phyloP scores from a whole-genome alignment of 148 eudicot species.

The Vaccinium macrocarpon region DNA sequence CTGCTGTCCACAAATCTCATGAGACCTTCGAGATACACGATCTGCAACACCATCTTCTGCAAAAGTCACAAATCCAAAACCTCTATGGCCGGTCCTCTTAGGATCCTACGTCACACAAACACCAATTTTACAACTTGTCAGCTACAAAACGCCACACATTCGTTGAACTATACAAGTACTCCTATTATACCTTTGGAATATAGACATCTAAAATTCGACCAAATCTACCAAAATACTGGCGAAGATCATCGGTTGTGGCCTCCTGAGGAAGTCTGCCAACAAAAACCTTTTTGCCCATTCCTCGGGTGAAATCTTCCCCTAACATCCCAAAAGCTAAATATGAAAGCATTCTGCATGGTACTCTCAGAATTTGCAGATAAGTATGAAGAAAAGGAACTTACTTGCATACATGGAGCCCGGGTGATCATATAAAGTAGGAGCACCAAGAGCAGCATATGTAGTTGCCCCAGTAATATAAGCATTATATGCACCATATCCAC shows the following conservation, averaged over 20 bases:
- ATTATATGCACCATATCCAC: constrained; percentile 96
- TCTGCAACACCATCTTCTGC: constrained; percentile 95
- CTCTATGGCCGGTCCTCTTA: constrained; percentile 90
- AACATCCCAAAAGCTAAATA: constrained; percentile 1
- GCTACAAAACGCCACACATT: neutral
- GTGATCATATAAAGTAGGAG: constrained; percentile 90
- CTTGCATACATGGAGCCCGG: constrained; percentile 81
- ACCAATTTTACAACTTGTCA: neutral
- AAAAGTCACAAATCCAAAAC: constrained; percentile 98
- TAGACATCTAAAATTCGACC: constrained; percentile 88
- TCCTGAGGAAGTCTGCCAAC: constrained; percentile 96
- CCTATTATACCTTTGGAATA: constrained; percentile 70
- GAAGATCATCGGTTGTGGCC: constrained; percentile 82
- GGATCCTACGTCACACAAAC: constrained; percentile 61
- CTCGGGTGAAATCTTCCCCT: constrained; percentile 66
- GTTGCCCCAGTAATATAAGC: constrained; percentile 83
- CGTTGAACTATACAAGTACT: neutral
- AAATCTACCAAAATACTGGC: constrained; percentile 85
- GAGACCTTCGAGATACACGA: constrained; percentile 83
- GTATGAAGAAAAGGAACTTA: constrained; percentile 32
- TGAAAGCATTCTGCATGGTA: neutral
- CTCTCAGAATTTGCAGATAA: neutral
- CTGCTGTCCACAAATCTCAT: constrained; percentile 94
- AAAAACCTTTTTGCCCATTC: constrained; percentile 86
- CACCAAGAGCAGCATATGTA: constrained; percentile 88